phyloP scores from a whole-genome alignment of 2,329 filamentous ascomycete species.

The Macrophomina phaseolina region DNA sequence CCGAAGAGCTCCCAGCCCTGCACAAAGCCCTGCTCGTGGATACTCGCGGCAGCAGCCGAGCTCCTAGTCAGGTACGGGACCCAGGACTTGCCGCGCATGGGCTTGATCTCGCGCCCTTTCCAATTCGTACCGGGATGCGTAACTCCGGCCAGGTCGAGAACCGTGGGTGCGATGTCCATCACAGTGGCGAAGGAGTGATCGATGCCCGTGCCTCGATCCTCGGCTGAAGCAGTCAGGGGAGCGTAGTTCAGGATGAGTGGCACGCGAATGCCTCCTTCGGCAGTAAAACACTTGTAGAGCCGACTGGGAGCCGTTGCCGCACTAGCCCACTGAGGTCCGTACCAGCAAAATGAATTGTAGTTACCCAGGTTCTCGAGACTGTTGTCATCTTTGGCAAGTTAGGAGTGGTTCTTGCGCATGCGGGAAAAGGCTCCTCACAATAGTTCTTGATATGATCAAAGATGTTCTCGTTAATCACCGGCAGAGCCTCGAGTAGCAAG shows the following conservation, averaged over 20 bases:
- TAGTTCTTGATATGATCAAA: constrained; percentile 41
- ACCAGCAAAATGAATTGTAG: constrained; percentile 45
- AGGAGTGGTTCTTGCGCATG: not conserved
- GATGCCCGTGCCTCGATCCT: constrained; percentile 30
- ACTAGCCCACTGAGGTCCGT: constrained; percentile 43
- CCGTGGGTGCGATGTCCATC: constrained; percentile 45
- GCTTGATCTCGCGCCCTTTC: constrained; percentile 39
- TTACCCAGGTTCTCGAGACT: constrained; percentile 44
- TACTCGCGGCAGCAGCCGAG: constrained; percentile 16
- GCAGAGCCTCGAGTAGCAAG: constrained; percentile 36
- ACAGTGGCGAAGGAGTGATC: constrained; percentile 45
- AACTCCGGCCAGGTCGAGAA: constrained; percentile 43
- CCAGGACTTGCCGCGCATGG: constrained; percentile 42
- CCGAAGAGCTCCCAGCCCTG: constrained; percentile 46
- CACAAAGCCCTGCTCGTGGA: constrained; percentile 36
- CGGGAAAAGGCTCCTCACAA: constrained; percentile 28
- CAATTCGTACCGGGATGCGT: constrained; percentile 39
- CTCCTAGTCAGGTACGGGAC: constrained; percentile 33
- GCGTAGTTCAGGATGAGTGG: constrained; percentile 46
- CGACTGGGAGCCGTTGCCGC: constrained; percentile 34
- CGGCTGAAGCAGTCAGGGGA: constrained; percentile 20
- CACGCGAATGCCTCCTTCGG: constrained; percentile 43
- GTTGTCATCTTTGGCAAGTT: constrained; percentile 38
- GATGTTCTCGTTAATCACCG: constrained; percentile 42
- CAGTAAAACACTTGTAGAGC: constrained; percentile 33